Base-by-base conservation (phyloP, 2,329 filamentous ascomycete species). In the Ophiocordyceps robertsii region DNA sequence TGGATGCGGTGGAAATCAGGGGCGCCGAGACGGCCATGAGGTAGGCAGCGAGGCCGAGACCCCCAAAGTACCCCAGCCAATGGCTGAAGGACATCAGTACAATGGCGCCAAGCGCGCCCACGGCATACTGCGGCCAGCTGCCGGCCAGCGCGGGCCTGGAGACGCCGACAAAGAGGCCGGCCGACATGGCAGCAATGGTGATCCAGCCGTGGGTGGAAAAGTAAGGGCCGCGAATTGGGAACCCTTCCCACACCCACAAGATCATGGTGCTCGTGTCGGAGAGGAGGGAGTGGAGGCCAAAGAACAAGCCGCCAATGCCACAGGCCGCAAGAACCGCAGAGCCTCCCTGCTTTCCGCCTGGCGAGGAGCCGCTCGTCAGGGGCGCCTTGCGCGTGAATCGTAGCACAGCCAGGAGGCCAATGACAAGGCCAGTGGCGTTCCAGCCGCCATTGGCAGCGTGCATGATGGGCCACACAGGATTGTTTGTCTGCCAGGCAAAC, bases 191-290 rank as follows among this genome's bases (percentile, higher is more conserved):
- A 42, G 84, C 73, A 41, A 95, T 76, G 2, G 88, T 95, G 58
- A 82, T 77, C 53, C 85, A 87, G 42, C 89, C 92, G 55, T 96
- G 88, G n/a, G 88, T 87, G 39, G 82, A 87, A 47, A 88, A 78
- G 40, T 92, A 77, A 3, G 92, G 92, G 7, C 92, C 92, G 40
- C 84, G 79, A 35, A 96, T 77, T 13, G 92, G 92, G 54, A 84
- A 98, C 7, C 92, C 92, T 53, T 95, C 88, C 92, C 92, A 98
- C 3, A 87, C 87, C 92, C 92, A 98, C 14, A 89, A 73, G 44
- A 96, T 95, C 88, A 98, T 96, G 42, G 92, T 98, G 67, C 92
- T 96, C 0, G 89, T 94, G 59, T 98, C 92, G 0, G 92, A 95
- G 11, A 98, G 73, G 10, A 98, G 70, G 1, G 89, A 95, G 59